Percentiles rank a stretch among this genome's conserved stretches.
phyloP scores from a whole-genome alignment of 2,329 filamentous ascomycete genomes.

The Talaromyces albobiverticillius region DNA sequence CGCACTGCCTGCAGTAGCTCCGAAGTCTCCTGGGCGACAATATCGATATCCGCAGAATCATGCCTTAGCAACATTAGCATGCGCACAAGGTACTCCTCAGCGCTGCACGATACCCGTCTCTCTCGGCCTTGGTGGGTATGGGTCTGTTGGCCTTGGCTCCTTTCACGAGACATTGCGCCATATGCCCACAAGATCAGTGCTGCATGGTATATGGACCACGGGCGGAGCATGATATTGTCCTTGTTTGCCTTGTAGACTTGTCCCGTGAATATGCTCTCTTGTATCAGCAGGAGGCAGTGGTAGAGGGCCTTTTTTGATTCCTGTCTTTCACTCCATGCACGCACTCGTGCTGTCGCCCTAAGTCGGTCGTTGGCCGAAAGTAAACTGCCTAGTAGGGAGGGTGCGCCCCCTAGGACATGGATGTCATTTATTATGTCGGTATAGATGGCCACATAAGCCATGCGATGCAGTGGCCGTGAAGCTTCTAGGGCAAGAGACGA shows the following conservation, averaged over 20 bases:
- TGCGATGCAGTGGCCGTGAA: conserved; percentile 21
- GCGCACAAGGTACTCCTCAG: conserved; percentile 21
- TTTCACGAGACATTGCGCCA: conserved; percentile 19
- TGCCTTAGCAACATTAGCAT: conserved; percentile 21
- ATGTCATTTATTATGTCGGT: conserved; percentile 28
- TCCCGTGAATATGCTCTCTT: conserved; percentile 25
- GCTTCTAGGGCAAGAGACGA: conserved; percentile 25
- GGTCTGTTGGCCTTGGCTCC: no score
- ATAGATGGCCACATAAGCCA: conserved; percentile 26
- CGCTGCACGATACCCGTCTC: conserved; percentile 9
- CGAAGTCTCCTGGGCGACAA: conserved; percentile 18
- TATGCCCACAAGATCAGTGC: conserved; percentile 25
- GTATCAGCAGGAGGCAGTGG: conserved; percentile 23
- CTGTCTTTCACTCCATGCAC: conserved; percentile 21
- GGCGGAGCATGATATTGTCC: conserved; percentile 24
- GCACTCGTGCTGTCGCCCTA: conserved; percentile 19
- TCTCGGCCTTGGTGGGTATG: not conserved
- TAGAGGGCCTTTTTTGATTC: conserved; percentile 23
- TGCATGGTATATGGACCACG: conserved; percentile 26
- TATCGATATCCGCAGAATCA: conserved; percentile 14
- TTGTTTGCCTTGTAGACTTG: conserved; percentile 20
- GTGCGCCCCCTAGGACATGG: conserved; percentile 25
- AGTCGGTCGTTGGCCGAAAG: conserved; percentile 19
- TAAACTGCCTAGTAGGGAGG: conserved; percentile 21
- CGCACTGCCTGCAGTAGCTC: conserved; percentile 21